Evolutionary conservation across 106 monocot genomes (phyloP).

Genomic region (Dioscorea dumetorum): DNA sequence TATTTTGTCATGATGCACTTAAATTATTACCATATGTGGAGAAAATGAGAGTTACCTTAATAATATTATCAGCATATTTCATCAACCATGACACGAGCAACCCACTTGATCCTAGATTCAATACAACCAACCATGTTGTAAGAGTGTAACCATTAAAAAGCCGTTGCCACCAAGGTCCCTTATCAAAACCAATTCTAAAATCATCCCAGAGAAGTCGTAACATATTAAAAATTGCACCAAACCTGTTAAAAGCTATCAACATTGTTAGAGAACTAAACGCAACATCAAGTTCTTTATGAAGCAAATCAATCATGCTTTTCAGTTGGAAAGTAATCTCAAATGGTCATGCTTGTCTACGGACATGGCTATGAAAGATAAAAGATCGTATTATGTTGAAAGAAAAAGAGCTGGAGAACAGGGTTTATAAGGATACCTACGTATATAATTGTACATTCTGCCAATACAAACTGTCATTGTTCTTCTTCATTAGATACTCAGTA

Average conservation of each 20-base stretch:
- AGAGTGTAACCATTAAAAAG: slow-evolving; percentile 78
- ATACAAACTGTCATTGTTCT: slow-evolving; percentile 90
- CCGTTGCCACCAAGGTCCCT: slow-evolving; percentile 86
- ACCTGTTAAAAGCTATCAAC: slow-evolving; percentile 34
- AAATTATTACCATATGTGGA: too few relatives aligned
- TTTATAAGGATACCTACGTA: slow-evolving; percentile 36
- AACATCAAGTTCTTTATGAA: background rate
- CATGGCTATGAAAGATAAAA: too few relatives aligned
- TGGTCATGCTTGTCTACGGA: too few relatives aligned
- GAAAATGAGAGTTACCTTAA: slow-evolving; percentile 44
- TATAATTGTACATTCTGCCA: slow-evolving; percentile 97
- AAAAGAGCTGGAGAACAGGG: too few relatives aligned
- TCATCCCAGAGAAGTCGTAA: slow-evolving; percentile 75
- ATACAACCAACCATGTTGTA: slow-evolving; percentile 89
- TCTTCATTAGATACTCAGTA: slow-evolving; percentile 97
- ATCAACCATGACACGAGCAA: slow-evolving; percentile 95
- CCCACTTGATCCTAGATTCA: slow-evolving; percentile 88
- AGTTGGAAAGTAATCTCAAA: too few relatives aligned
- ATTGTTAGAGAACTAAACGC: slow-evolving; percentile 3
- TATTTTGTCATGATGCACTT: too few relatives aligned
- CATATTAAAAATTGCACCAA: slow-evolving; percentile 92
- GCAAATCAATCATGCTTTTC: background rate
- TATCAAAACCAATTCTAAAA: slow-evolving; percentile 75
- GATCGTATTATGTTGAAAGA: too few relatives aligned
- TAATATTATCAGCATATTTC: slow-evolving; percentile 98